Percentiles rank a stretch among this genome's conserved stretches.
phyloP scores from a whole-genome alignment of 768 basidiomycete genomes.

The Podaxis pistillaris region DNA sequence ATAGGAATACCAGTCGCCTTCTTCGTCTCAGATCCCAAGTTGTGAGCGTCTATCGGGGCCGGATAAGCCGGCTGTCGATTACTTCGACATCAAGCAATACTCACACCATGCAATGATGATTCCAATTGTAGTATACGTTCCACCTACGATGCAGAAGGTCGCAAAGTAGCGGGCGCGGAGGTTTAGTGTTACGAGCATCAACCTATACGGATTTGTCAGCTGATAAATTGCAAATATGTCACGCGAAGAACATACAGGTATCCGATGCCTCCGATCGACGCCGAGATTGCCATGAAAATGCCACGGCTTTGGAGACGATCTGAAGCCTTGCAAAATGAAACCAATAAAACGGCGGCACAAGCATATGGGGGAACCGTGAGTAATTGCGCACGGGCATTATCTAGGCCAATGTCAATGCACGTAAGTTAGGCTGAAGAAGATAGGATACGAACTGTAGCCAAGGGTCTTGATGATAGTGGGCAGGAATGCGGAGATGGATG shows the following conservation, averaged over 20 bases:
- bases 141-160: constrained; percentile 72
- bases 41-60: constrained; percentile 56
- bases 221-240: neutral
- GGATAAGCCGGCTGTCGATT: neutral
- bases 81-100: constrained; percentile 22
- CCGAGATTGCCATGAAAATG: constrained; percentile 42
- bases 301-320: constrained; percentile 66
- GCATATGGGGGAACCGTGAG: constrained; percentile 84
- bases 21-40: constrained; percentile 77
- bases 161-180: constrained; percentile 73
- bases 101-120: constrained; percentile 76
- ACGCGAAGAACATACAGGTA: constrained; percentile 50
- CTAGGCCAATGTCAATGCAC: constrained; percentile 30
- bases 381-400: constrained; percentile 64
- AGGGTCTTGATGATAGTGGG: constrained; percentile 79
- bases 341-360: constrained; percentile 63
- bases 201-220: constrained; percentile 27
- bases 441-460: constrained; percentile 55
- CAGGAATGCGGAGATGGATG: constrained; percentile 81
- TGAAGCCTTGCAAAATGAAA: constrained; percentile 56
- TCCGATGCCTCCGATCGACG: constrained; percentile 51
- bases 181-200: constrained; percentile 55
- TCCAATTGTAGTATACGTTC: constrained; percentile 76
- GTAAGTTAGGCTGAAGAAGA: neutral
- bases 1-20: constrained; percentile 73